A percentile compares a stretch with the other conserved stretches of the same genome.
Conservation (phyloP, 495 filamentous ascomycete genomes). For the Letharia columbiana region DNA sequence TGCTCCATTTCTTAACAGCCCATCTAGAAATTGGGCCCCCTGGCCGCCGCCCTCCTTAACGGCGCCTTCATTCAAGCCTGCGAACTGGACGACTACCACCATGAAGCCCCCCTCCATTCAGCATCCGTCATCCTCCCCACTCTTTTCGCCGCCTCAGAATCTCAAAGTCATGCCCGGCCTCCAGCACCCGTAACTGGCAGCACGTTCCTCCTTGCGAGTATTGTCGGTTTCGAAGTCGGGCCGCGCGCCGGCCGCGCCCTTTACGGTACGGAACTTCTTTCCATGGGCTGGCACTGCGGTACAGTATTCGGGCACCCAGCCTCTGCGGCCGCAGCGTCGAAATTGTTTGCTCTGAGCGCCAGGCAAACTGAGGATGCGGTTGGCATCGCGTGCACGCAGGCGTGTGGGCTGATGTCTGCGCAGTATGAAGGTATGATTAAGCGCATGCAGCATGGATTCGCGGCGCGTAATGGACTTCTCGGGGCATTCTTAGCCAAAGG, state of each 20-base stretch:
- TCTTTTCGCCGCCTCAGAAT: conserved; percentile 6
- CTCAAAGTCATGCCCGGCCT: neutral
- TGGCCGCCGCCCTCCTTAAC: conserved; percentile 22
- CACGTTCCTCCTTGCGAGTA: conserved; percentile 33
- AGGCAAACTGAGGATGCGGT: conserved; percentile 31
- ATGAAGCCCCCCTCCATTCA: conserved; percentile 32
- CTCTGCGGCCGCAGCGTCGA: conserved; percentile 33
- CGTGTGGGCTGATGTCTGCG: conserved; percentile 37
- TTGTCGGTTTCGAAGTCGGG: conserved; percentile 35
- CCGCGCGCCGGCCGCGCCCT: conserved; percentile 36
- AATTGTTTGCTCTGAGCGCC: conserved; percentile 30
- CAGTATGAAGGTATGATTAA: conserved; percentile 39
- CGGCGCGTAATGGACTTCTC: conserved; percentile 38
- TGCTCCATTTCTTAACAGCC: too few relatives aligned
- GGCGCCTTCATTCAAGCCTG: conserved; percentile 21
- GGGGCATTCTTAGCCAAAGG: conserved; percentile 33
- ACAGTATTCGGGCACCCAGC: conserved; percentile 38
- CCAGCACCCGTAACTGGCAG: neutral
- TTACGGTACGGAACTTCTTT: conserved; percentile 34
- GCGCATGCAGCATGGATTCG: conserved; percentile 42
- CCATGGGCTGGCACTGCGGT: conserved; percentile 39
- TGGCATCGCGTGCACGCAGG: conserved; percentile 38
- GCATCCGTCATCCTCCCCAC: conserved; percentile 16
- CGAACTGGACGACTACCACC: conserved; percentile 27
- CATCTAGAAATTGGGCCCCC: conserved; percentile 22